Conservation (phyloP, 2,329 filamentous ascomycete species). For the Xylariaceae sp. region DNA sequence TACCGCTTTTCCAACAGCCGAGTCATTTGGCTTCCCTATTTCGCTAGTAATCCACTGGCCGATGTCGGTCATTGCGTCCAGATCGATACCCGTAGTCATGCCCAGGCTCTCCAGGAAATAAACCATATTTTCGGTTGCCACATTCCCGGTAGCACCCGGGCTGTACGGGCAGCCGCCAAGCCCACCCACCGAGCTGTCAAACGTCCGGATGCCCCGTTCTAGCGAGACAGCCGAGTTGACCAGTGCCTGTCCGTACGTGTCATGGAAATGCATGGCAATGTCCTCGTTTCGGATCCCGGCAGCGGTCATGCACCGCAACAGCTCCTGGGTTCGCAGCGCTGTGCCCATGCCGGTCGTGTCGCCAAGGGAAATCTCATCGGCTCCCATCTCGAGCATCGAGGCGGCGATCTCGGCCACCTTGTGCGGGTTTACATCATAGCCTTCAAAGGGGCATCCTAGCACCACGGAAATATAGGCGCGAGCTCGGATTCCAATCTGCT, state of each 20-base stretch:
- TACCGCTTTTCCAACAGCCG: constrained; percentile 33
- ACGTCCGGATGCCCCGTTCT: constrained; percentile 58
- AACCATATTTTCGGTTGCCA: constrained; percentile 44
- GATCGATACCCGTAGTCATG: constrained; percentile 54
- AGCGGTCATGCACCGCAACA: constrained; percentile 47
- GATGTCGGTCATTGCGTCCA: constrained; percentile 50
- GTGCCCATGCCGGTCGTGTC: constrained; percentile 92
- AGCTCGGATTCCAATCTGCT: constrained; percentile 61
- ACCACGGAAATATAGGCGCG: constrained; percentile 79
- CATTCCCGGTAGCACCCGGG: constrained; percentile 65
- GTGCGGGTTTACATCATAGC: constrained; percentile 59
- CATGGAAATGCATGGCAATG: constrained; percentile 67
- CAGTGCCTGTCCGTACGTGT: constrained; percentile 66
- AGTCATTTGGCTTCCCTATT: constrained; percentile 44
- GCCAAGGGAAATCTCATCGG: constrained; percentile 83
- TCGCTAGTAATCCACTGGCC: constrained; percentile 55
- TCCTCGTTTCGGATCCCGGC: constrained; percentile 51
- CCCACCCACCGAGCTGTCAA: constrained; percentile 63
- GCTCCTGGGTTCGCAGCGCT: constrained; percentile 34
- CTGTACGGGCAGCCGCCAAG: constrained; percentile 66
- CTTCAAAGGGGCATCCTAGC: constrained; percentile 73
- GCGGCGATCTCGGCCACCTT: constrained; percentile 63
- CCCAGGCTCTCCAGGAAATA: constrained; percentile 51
- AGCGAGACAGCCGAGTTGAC: constrained; percentile 63
- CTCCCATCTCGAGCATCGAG: constrained; percentile 76